Evolutionary conservation across 306 rosid genomes (phyloP), one percentile per base, ranked within the genome.

Genomic region (Urtica urens): DNA sequence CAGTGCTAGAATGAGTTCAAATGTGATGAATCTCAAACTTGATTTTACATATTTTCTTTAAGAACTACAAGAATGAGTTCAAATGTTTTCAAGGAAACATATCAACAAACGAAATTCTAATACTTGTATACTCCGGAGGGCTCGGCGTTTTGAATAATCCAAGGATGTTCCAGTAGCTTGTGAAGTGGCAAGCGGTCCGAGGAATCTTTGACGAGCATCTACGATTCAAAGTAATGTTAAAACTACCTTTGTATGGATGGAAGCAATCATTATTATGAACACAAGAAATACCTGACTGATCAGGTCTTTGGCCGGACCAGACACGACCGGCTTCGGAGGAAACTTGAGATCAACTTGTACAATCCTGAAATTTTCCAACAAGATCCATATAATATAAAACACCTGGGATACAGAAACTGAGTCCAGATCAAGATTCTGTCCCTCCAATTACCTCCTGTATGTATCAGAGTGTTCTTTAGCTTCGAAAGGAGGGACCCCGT

Each of bases 401-500:
- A n/a, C n/a, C n/a, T n/a, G n/a, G n/a, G n/a, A n/a, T n/a, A n/a
- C n/a, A n/a, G n/a, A n/a, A n/a, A n/a, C n/a, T n/a, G n/a, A n/a
- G n/a, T n/a, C n/a, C n/a, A n/a, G n/a, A n/a, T n/a, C n/a, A n/a
- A n/a, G n/a, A n/a, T n/a, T n/a, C n/a, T n/a, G n/a, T n/a, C n/a
- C n/a, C n/a, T n/a, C n/a, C n/a, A n/a, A n/a, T 51, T 67, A 82
- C 99, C 99, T 92, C 72, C 99, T 73, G 19, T 92, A 92, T 19
- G 99, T 86, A 68, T 92, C 99, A 16, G 96, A 85, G 66, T 92
- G 99, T 61, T 92, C 96, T 55, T 82, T 92, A 23, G 99, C 99
- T 74, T 92, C 99, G 55, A 92, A 92, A 17, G 99, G 99, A 30
- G 99, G 99, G 43, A 77, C 83, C 48, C 99, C 99, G 30, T 86